These are phyloP conservation scores for Populus davidiana DNA, from an alignment of 345 rosid genomes.

Conservation along the genomic window DNA sequence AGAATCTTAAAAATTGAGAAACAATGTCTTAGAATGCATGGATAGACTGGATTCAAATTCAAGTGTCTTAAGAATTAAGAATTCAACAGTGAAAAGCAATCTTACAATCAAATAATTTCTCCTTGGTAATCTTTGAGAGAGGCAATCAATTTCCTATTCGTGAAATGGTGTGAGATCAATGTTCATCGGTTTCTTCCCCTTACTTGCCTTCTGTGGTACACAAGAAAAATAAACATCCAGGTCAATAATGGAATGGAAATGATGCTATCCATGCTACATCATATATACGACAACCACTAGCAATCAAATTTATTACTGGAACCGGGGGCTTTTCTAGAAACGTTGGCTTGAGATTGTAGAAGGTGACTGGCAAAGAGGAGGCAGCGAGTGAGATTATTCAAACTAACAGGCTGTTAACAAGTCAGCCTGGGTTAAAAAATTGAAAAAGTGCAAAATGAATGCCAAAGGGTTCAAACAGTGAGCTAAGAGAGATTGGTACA, in stretches of 20 bases:
- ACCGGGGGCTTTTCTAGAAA: not conserved
- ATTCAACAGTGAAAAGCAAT: not conserved
- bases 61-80: not conserved
- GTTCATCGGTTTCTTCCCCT: conserved; percentile 69
- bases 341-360: not conserved
- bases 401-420: not conserved
- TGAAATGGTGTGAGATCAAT: conserved; percentile 82
- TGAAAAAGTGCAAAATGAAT: not conserved
- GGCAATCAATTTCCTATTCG: conserved; percentile 26
- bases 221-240: conserved; percentile 2
- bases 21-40: not conserved
- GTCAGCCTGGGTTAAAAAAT: not conserved
- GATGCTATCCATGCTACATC: not conserved
- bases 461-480: not conserved
- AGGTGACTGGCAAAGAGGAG: not conserved
- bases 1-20: not conserved
- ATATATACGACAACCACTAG: not conserved
- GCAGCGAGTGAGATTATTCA: not conserved
- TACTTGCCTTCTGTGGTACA: conserved; percentile 62
- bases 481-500: not conserved
- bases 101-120: not conserved
- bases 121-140: not conserved
- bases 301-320: not conserved
- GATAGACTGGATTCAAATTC: not conserved
- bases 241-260: not conserved